Base-by-base conservation (phyloP, 1,284 basidiomycete species). In the Ustilago tritici region DNA sequence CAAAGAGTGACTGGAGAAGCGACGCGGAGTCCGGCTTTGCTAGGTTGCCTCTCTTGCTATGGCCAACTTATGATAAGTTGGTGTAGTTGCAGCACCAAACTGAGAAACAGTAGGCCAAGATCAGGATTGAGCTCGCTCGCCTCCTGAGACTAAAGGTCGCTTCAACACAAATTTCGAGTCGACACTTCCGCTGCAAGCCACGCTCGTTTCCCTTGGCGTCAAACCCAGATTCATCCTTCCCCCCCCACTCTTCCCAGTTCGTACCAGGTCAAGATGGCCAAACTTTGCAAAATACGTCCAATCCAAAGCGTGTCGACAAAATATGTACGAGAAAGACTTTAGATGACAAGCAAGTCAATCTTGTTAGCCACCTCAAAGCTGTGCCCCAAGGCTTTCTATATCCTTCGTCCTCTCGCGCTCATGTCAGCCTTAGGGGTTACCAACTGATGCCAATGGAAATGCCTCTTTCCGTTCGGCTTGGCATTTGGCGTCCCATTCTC, bases 161-260 rank as follows among this genome's bases (percentile, higher is more conserved):
- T 32, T 15, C 19, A 12, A 49, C 23, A 36, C 2, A 35, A 7
- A 15, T 46, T 14, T 34, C 17, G 9, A 15, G 19, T 36, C n/a
- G 54, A 34, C n/a, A 34, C 36, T 70, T 63, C 67, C 67, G 67
- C 67, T 64, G 67, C 61, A 70, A 64, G 61, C 57, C 57, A 46
- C 57, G 49, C 19, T 49, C 43, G 57, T 46, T 59, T 36, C 46
- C 43, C 7, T 46, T 23, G n/a, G 43, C 6, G n/a, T 46, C 43
- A 19, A 19, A 46, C 43, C 43, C 43, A 19, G 43, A 46, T 46
- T 11, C 43, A 19, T 8, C 23, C 23, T 23, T 23, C 23, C 23
- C 23, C 2, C 23, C n/a, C n/a, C 23, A 23, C 23, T 23, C 23
- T 28, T 28, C 23, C 23, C 23, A 28, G 23, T 28, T 28, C 2